phyloP scores from a whole-genome alignment of 495 filamentous ascomycete genomes.

The Xylaria longipes region DNA sequence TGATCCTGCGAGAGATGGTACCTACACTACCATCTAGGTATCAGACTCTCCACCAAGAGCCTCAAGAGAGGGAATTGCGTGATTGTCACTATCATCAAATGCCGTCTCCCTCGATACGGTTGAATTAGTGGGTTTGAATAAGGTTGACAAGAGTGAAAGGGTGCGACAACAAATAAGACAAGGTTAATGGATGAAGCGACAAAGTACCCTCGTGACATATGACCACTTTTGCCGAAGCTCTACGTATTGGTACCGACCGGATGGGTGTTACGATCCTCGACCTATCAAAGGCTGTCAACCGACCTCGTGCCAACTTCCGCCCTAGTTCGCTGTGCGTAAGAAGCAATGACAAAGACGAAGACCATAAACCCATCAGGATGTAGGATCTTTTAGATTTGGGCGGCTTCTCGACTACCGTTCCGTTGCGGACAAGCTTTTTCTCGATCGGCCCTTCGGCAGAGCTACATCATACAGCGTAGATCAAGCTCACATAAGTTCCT shows the following conservation, averaged over 20 bases:
- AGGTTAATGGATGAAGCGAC: not conserved
- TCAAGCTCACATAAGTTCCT: not conserved
- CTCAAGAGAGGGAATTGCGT: not conserved
- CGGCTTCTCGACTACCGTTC: not conserved
- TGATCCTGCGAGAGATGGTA: not conserved
- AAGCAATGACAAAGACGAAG: slow-evolving; percentile 4
- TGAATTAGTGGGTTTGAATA: not conserved
- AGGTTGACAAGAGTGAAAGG: not conserved
- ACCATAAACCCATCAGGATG: not conserved
- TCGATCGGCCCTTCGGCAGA: not conserved
- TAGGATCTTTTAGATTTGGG: not conserved
- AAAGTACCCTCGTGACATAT: slow-evolving; percentile 14
- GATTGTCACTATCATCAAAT: not conserved
- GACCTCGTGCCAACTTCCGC: slow-evolving; percentile 14
- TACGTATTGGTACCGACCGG: not conserved
- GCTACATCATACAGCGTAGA: not conserved
- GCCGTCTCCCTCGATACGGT: not conserved
- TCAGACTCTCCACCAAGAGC: slow-evolving; percentile 15
- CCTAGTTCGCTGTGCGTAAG: not conserved
- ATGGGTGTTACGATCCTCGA: not conserved
- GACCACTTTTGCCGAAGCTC: slow-evolving; percentile 1
- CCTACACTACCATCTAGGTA: not conserved
- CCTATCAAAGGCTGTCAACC: slow-evolving; percentile 11
- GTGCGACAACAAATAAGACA: not conserved
- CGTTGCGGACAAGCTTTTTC: slow-evolving; percentile 11